Evolutionary conservation across 176 grass and related monocot genomes (phyloP).

Genomic region (Oryza officinalis): DNA sequence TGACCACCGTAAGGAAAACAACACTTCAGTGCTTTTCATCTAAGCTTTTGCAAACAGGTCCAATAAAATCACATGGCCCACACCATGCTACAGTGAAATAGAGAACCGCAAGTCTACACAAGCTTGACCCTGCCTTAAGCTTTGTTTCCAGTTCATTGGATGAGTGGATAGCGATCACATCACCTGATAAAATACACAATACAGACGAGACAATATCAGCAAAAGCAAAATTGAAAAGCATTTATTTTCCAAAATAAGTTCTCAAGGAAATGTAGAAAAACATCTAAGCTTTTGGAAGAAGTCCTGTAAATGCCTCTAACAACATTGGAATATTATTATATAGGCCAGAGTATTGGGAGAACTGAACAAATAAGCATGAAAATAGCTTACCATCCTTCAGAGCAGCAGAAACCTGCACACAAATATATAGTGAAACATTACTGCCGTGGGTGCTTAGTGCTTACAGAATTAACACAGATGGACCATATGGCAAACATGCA

Average conservation of each 20-base stretch:
- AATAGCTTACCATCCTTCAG: slow-evolving; percentile 58
- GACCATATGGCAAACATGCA: background rate
- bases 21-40: slow-evolving; percentile 53
- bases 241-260: slow-evolving; percentile 8
- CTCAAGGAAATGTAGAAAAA: background rate
- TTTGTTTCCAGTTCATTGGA: slow-evolving; percentile 50
- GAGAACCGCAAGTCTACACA: slow-evolving; percentile 42
- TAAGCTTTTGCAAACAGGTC: slow-evolving; percentile 59
- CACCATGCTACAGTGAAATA: slow-evolving; percentile 81
- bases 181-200: slow-evolving; percentile 37
- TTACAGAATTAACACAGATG: background rate
- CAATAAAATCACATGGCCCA: slow-evolving; percentile 63
- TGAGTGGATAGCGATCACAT: slow-evolving; percentile 58
- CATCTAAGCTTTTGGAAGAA: background rate
- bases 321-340: no score
- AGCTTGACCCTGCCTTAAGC: slow-evolving; percentile 47
- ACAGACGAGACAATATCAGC: background rate
- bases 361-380: slow-evolving; percentile 13
- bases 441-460: background rate
- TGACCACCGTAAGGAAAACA: slow-evolving; percentile 62
- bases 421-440: slow-evolving; percentile 33
- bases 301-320: background rate
- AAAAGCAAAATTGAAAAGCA: background rate
- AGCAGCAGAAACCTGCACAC: slow-evolving; percentile 36
- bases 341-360: background rate